These are phyloP conservation scores for Boletales sp. DNA, from an alignment of 768 basidiomycete genomes.

Conservation along the genomic window DNA sequence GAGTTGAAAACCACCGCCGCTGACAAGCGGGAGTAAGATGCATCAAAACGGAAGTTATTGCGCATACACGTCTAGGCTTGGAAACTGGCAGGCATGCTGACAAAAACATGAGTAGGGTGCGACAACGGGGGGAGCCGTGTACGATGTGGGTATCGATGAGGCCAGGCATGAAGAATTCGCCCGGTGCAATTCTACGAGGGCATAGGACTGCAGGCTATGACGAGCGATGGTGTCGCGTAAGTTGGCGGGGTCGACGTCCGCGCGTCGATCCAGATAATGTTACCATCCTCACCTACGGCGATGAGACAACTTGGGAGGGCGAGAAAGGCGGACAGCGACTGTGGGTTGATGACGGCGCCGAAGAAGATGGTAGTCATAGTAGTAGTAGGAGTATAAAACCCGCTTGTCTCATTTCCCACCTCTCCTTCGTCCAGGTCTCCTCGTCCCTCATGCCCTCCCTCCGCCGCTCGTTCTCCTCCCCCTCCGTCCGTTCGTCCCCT, in stretches of 20 bases:
- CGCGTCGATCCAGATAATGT: conserved; percentile 70
- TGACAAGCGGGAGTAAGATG: conserved; percentile 26
- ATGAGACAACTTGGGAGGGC: conserved; percentile 54
- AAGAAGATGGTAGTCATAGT: conserved; percentile 42
- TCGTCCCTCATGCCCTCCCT: conserved; percentile 60
- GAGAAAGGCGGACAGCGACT: conserved; percentile 38
- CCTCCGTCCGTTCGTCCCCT: conserved; percentile 65
- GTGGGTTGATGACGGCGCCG: conserved; percentile 57
- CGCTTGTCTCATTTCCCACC: conserved; percentile 32
- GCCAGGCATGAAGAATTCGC: conserved; percentile 80
- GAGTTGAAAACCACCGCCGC: conserved; percentile 83
- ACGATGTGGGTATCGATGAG: conserved; percentile 93
- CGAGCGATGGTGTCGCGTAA: conserved; percentile 49
- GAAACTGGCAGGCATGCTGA: conserved; percentile 41
- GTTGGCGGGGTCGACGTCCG: conserved; percentile 46
- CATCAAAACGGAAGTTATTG: not conserved
- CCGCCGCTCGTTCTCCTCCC: conserved; percentile 71
- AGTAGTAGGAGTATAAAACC: conserved; percentile 44
- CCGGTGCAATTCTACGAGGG: conserved; percentile 42
- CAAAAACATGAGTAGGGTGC: not conserved
- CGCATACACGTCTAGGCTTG: conserved; percentile 36
- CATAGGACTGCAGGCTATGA: conserved; percentile 40
- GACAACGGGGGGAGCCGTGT: conserved; percentile 22
- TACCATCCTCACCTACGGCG: conserved; percentile 45
- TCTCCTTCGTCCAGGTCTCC: conserved; percentile 13